Evolutionary conservation across 2,329 filamentous ascomycete genomes (phyloP).

Genomic region (Fusarium buharicum): DNA sequence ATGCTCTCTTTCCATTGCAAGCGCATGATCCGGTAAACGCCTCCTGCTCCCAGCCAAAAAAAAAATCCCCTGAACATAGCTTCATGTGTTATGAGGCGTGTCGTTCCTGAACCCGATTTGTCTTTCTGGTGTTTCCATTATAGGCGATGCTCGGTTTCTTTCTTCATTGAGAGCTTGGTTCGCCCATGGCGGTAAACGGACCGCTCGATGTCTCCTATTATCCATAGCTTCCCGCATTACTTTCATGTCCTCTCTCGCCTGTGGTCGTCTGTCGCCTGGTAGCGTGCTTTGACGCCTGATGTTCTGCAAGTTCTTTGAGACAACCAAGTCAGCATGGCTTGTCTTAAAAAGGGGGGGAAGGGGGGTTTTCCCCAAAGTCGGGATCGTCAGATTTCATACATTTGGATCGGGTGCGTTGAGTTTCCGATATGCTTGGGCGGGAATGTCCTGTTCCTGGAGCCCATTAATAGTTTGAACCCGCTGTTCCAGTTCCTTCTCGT

Average conservation of each 20-base stretch:
- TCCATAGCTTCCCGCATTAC: constrained; percentile 50
- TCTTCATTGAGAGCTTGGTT: constrained; percentile 44
- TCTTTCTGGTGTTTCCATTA: constrained; percentile 14
- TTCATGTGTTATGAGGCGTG: constrained; percentile 2
- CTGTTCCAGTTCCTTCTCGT: constrained; percentile 41
- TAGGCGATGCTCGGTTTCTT: constrained; percentile 23
- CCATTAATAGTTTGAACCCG: constrained; percentile 43
- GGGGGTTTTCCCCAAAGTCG: background rate
- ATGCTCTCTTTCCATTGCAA: background rate
- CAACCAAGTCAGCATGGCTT: constrained; percentile 20
- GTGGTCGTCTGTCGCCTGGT: constrained; percentile 16
- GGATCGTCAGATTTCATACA: constrained; percentile 44
- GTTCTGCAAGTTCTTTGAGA: constrained; percentile 49
- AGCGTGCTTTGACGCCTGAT: constrained; percentile 41
- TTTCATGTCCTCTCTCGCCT: constrained; percentile 46
- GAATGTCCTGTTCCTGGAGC: constrained; percentile 44
- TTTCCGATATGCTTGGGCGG: constrained; percentile 33
- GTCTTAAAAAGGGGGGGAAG: background rate
- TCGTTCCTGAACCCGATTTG: constrained; percentile 3
- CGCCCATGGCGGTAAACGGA: constrained; percentile 49
- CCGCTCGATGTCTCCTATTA: constrained; percentile 42
- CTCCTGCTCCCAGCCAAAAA: constrained; percentile 3
- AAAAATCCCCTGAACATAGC: background rate
- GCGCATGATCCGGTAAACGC: constrained; percentile 12
- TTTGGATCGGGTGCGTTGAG: constrained; percentile 44